Conservation (phyloP, 192 early-diverging fungal species). For the Oehlia diaphana region DNA sequence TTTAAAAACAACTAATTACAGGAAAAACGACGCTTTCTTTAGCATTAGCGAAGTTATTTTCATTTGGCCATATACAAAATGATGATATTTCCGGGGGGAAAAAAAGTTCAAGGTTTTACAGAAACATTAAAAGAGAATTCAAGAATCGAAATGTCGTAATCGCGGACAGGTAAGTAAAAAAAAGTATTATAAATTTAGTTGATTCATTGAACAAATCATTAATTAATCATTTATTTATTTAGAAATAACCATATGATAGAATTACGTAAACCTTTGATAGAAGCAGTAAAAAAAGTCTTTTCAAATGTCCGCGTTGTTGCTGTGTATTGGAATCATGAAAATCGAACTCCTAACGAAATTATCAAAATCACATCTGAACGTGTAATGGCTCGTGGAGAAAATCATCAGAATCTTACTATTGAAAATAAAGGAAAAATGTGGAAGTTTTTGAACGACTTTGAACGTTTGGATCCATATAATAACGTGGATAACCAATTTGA, state of each 20-base stretch:
- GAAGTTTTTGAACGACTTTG: slow-evolving; percentile 50
- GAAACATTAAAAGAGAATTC: slow-evolving; percentile 56
- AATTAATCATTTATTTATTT: neutral
- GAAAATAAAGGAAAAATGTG: slow-evolving; percentile 56
- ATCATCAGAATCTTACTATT: slow-evolving; percentile 82
- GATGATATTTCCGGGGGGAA: slow-evolving; percentile 73
- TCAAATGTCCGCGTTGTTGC: slow-evolving; percentile 68
- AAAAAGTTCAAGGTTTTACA: slow-evolving; percentile 56
- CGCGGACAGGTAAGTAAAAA: slow-evolving; percentile 58
- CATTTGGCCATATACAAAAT: slow-evolving; percentile 77
- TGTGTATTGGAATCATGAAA: slow-evolving; percentile 72
- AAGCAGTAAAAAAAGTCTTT: slow-evolving; percentile 49
- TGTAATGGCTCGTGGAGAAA: slow-evolving; percentile 67
- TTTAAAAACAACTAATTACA: neutral
- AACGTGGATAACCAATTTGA: slow-evolving; percentile 54
- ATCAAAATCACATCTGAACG: slow-evolving; percentile 55
- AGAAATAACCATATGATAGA: slow-evolving; percentile 65
- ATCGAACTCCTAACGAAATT: slow-evolving; percentile 44
- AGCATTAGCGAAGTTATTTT: slow-evolving; percentile 58
- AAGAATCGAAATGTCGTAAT: slow-evolving; percentile 64
- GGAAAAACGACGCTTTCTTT: slow-evolving; percentile 58
- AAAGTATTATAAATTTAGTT: neutral
- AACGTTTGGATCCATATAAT: slow-evolving; percentile 54
- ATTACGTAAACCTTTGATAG: slow-evolving; percentile 54
- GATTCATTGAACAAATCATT: no score